A percentile compares a stretch with the other conserved stretches of the same genome.
These are phyloP conservation scores for Closterium sp. DNA, from an alignment of 139 green algal species.

Conservation along the genomic window DNA sequence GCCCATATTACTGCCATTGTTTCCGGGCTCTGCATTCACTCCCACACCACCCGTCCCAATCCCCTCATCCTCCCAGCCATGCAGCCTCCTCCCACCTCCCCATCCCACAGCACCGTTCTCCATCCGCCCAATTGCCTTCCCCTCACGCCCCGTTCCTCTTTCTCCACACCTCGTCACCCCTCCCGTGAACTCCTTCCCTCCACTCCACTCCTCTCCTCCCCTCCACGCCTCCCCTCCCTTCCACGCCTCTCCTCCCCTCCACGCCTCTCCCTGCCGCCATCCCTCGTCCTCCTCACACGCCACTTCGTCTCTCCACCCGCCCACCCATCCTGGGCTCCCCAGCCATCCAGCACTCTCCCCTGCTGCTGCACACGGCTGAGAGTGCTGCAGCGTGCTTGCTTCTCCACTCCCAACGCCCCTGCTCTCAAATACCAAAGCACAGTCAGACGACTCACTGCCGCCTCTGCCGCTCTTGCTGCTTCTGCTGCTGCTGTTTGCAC, in stretches of 20 bases:
- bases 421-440: neutral
- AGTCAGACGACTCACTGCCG: neutral
- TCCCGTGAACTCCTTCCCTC: neutral
- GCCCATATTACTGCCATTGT: neutral
- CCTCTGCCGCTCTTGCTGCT: neutral
- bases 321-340: too few relatives aligned
- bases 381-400: too few relatives aligned
- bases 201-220: neutral
- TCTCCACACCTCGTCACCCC: neutral
- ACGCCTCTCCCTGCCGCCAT: neutral
- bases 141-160: neutral
- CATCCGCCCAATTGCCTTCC: neutral
- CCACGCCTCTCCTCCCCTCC: neutral
- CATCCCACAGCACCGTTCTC: neutral
- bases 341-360: too few relatives aligned
- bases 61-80: neutral
- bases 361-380: too few relatives aligned
- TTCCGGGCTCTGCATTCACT: neutral
- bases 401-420: neutral
- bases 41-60: neutral
- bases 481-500: neutral
- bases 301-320: neutral
- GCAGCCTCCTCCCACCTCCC: neutral
- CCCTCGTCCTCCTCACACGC: neutral
- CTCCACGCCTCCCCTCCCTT: neutral